Base-by-base conservation (phyloP, 106 monocot species). In the Posidonia australis region DNA sequence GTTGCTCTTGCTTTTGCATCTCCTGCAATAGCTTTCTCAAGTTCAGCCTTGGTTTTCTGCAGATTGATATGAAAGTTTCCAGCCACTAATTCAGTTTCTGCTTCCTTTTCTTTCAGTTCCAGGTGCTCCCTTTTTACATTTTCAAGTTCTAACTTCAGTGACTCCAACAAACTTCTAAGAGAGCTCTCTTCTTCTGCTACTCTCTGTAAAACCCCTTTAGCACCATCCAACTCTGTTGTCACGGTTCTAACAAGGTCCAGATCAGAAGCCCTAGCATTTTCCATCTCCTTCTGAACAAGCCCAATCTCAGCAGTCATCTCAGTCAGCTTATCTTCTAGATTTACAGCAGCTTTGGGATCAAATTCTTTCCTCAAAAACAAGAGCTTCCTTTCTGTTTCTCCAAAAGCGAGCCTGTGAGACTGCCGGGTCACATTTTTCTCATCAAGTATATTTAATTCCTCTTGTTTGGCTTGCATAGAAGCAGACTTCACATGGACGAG, bases 401-500 rank as follows among this genome's bases (percentile, higher is more conserved):
- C 78, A 53, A 80, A 27, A 27, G 77, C 76, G 62, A 67, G 58
- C 41, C 65, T 78, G 68, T 80, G 80, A 51, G 67, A 72, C 52
- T 74, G n/a, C 12, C 74, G 41, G 24, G 64, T 64, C 23, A 60
- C 44, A 54, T 86, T 77, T 76, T 90, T 86, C 55, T 86, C 85
- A 21, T 42, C 44, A 42, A 64, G 63, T 20, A 89, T 73, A 42
- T 76, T 70, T 3, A 44, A 54, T 66, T 86, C 80, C 36, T 83
- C 79, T 32, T 77, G 67, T 32, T 76, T 74, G 31, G 83, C 80
- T 68, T 80, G 90, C 13, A 76, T 67, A 1, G 77, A 75, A 28
- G 90, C 86, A 58, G 77, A 64, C 59, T 86, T 90, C 32, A 80
- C 83, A 70, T 90, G 83, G 14, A 62, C 31, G 23, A 86, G 73